Conservation (phyloP, 2,329 filamentous ascomycete genomes). For the Trichophyton benhamiae region DNA sequence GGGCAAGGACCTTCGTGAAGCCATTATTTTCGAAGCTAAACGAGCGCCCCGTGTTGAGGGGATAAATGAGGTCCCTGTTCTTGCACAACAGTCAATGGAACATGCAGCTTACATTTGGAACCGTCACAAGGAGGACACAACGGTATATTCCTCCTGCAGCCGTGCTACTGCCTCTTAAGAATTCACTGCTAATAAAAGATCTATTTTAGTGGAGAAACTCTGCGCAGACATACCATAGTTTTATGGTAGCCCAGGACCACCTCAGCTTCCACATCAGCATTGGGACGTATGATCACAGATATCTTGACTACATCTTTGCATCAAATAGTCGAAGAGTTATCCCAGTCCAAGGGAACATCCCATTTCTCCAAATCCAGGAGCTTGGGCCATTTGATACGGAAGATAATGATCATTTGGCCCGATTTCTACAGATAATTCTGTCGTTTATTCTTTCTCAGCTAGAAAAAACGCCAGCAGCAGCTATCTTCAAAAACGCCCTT, state of each 20-base stretch:
- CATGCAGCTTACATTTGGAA: slow-evolving; percentile 13
- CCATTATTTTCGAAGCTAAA: slow-evolving; percentile 11
- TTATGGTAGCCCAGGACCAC: slow-evolving; percentile 10
- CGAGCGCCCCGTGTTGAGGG: neutral
- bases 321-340: slow-evolving; percentile 4
- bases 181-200: neutral
- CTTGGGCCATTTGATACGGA: slow-evolving; percentile 7
- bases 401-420: neutral
- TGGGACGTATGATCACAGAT: slow-evolving; percentile 10
- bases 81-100: slow-evolving; percentile 13
- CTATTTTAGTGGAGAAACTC: slow-evolving; percentile 3
- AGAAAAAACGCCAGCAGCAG: neutral
- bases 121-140: slow-evolving; percentile 7
- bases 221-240: slow-evolving; percentile 8
- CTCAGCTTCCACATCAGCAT: slow-evolving; percentile 11
- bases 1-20: slow-evolving; percentile 7
- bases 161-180: neutral
- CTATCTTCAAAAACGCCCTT: neutral
- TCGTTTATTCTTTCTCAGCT: slow-evolving; percentile 7
- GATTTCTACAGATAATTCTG: slow-evolving; percentile 7
- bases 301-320: slow-evolving; percentile 12
- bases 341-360: neutral
- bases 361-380: slow-evolving; percentile 11
- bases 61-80: slow-evolving; percentile 2
- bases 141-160: slow-evolving; percentile 3